Evolutionary conservation across 2,329 filamentous ascomycete genomes (phyloP).

Genomic region (Plenodomus lindquistii): DNA sequence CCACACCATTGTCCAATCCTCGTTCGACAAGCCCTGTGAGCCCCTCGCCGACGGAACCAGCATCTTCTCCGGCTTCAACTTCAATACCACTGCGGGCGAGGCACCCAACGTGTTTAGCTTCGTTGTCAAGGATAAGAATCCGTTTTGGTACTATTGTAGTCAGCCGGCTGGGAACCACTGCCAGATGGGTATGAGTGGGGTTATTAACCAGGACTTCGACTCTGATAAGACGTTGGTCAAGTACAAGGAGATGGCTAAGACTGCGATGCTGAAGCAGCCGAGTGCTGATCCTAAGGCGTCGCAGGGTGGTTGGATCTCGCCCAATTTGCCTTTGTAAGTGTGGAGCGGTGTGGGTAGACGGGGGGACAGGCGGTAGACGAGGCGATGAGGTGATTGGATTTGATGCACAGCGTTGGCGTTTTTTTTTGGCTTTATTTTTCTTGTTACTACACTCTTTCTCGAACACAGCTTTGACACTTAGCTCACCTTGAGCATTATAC

Average conservation of each 20-base stretch:
- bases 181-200: conserved; percentile 72
- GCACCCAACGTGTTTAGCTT: conserved; percentile 63
- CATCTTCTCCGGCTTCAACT: conserved; percentile 67
- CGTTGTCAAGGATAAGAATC: conserved; percentile 66
- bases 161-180: conserved; percentile 67
- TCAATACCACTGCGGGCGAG: conserved; percentile 49
- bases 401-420: background rate
- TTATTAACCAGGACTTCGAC: conserved; percentile 61
- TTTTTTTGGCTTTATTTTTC: no score
- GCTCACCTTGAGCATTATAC: no score
- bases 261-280: conserved; percentile 27
- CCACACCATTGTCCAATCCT: conserved; percentile 77
- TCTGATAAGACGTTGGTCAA: conserved; percentile 28
- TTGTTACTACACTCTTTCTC: no score
- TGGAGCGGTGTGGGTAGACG: background rate
- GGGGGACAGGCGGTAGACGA: no score
- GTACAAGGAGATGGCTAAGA: conserved; percentile 33
- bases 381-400: background rate
- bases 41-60: conserved; percentile 58
- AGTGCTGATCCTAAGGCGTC: conserved; percentile 14
- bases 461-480: no score
- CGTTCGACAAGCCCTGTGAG: conserved; percentile 69
- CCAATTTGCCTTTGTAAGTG: conserved; percentile 29
- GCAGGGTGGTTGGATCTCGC: conserved; percentile 28
- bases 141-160: conserved; percentile 79